phyloP scores from a whole-genome alignment of 768 basidiomycete species.

The Saitozyma podzolica region DNA sequence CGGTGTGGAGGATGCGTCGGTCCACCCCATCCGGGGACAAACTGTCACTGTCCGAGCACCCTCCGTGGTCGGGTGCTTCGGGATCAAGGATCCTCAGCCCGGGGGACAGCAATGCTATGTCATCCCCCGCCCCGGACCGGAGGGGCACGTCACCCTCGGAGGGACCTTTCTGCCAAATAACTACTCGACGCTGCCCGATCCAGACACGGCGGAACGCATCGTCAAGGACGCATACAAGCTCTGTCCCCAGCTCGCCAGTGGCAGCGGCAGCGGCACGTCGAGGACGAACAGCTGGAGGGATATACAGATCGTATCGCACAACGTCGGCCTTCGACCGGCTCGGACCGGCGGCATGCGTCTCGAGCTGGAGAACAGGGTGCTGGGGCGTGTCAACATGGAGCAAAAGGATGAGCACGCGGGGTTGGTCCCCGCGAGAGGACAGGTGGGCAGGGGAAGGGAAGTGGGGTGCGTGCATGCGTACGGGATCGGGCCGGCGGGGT shows the following conservation, averaged over 20 bases:
- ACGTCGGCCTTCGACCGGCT: conserved; percentile 64
- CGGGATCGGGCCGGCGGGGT: conserved; percentile 58
- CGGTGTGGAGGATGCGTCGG: conserved; percentile 71
- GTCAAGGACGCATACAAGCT: conserved; percentile 53
- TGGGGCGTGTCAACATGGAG: conserved; percentile 9
- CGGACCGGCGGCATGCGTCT: conserved; percentile 62
- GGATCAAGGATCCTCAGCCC: neutral
- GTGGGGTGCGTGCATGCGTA: conserved; percentile 62
- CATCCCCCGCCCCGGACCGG: conserved; percentile 61
- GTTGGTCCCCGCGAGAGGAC: conserved; percentile 20
- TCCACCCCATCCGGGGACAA: conserved; percentile 81
- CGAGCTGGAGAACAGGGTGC: conserved; percentile 57
- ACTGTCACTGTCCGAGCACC: conserved; percentile 74
- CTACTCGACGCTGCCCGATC: conserved; percentile 60
- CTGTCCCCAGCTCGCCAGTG: conserved; percentile 53
- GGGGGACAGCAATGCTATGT: conserved; percentile 57
- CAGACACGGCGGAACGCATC: conserved; percentile 56
- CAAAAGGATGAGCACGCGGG: conserved; percentile 3
- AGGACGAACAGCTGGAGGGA: conserved; percentile 53
- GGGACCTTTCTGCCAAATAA: conserved; percentile 59
- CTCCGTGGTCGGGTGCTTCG: conserved; percentile 56
- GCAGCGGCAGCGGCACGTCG: neutral
- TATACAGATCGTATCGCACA: conserved; percentile 60
- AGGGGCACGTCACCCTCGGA: conserved; percentile 60
- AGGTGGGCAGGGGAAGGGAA: conserved; percentile 31